A percentile compares a stretch with the other conserved stretches of the same genome.
Evolutionary conservation across 2,329 filamentous ascomycete species (phyloP).

Genomic region (Epichloe gansuensis): DNA sequence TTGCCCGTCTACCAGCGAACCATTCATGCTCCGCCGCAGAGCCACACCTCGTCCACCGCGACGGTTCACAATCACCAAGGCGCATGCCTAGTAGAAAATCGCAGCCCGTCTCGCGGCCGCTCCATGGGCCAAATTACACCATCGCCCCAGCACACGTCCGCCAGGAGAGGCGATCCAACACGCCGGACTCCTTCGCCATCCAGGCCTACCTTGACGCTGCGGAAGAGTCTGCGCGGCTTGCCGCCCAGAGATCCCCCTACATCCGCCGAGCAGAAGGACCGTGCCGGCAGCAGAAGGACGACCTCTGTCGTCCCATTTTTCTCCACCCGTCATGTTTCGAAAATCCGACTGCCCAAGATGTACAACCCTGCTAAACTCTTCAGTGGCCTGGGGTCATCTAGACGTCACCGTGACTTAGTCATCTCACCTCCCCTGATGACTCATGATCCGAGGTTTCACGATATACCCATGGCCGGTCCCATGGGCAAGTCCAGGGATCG

Average conservation of each 20-base stretch:
- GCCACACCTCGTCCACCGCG: slow-evolving; percentile 17
- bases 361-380: slow-evolving; percentile 13
- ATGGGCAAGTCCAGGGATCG: slow-evolving; percentile 1
- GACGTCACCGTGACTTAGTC: slow-evolving; percentile 13
- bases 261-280: not conserved
- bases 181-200: not conserved
- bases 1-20: not conserved
- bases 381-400: slow-evolving; percentile 13
- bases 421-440: slow-evolving; percentile 20
- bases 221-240: not conserved
- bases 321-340: slow-evolving; percentile 7
- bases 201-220: not conserved
- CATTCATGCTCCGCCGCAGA: not conserved
- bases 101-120: not conserved
- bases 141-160: not conserved
- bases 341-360: slow-evolving; percentile 28
- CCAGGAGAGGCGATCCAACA: not conserved
- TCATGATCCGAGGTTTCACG: slow-evolving; percentile 15
- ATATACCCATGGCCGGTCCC: slow-evolving; percentile 12
- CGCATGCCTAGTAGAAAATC: not conserved
- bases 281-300: not conserved
- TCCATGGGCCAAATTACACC: not conserved
- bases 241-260: not conserved
- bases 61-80: not conserved
- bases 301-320: not conserved